phyloP scores from a whole-genome alignment of 108 stramenopile genomes.

The Phaeodactylum tricornutum region DNA sequence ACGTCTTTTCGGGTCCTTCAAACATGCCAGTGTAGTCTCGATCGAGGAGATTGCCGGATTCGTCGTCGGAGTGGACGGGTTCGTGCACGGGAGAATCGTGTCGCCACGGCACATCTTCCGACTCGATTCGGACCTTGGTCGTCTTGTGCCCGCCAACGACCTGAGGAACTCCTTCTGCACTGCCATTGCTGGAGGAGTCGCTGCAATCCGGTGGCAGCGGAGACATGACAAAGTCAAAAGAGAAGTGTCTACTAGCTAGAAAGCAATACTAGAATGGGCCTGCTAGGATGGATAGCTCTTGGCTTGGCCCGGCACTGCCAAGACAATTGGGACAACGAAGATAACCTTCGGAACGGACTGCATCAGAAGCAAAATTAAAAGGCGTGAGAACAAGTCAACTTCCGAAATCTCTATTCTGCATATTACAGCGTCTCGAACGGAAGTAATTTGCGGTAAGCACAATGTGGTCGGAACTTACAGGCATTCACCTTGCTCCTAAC shows the following conservation, averaged over 20 bases:
- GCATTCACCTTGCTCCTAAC: conserved; percentile 3
- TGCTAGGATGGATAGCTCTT: conserved; percentile 12
- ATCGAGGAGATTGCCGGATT: conserved; percentile 45
- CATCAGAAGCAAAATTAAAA: conserved; percentile 1
- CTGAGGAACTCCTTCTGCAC: too few species aligned
- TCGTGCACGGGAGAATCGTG: too few species aligned
- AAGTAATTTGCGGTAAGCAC: background rate
- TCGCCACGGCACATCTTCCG: too few species aligned
- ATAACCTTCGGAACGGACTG: conserved; percentile 27
- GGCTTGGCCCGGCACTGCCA: conserved; percentile 31
- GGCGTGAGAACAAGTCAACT: background rate
- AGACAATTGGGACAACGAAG: conserved; percentile 42
- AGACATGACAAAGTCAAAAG: too few species aligned
- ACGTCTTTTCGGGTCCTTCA: conserved; percentile 86
- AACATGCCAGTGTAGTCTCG: conserved; percentile 78
- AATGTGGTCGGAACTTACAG: background rate
- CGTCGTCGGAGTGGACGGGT: conserved; percentile 50
- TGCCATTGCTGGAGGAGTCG: too few species aligned
- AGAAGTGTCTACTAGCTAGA: too few species aligned
- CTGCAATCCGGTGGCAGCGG: too few species aligned
- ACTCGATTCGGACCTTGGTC: too few species aligned
- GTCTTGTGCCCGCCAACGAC: too few species aligned
- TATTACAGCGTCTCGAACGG: background rate
- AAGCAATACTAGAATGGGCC: too few species aligned
- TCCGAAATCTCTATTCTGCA: background rate